These are phyloP conservation scores for Rhodotorula diobovata DNA, from an alignment of 768 basidiomycete genomes.

Conservation along the genomic window DNA sequence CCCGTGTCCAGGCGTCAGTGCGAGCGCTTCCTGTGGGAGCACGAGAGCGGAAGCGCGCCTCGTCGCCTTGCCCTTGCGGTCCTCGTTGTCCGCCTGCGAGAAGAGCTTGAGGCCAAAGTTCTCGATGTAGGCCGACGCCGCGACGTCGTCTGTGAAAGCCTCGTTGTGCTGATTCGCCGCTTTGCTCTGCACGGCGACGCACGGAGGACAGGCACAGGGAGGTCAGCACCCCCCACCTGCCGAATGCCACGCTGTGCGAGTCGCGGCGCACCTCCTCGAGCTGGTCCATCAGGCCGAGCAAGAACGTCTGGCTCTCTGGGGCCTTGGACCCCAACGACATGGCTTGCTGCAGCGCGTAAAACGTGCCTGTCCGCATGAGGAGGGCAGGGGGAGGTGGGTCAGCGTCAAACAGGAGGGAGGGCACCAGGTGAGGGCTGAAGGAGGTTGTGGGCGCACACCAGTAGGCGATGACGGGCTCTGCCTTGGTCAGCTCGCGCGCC, in stretches of 20 bases:
- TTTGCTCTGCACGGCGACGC: slow-evolving; percentile 61
- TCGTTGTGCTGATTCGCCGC: slow-evolving; percentile 66
- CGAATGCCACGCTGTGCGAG: not conserved
- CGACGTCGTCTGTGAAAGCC: slow-evolving; percentile 73
- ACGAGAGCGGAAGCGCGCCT: slow-evolving; percentile 53
- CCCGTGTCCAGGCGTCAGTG: too few species aligned
- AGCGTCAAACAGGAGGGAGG: not conserved
- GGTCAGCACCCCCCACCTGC: not conserved
- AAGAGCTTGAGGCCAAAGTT: slow-evolving; percentile 94
- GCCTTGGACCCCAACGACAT: slow-evolving; percentile 62
- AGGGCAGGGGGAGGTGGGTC: not conserved
- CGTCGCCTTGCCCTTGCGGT: slow-evolving; percentile 68
- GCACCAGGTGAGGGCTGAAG: too few species aligned
- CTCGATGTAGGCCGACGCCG: slow-evolving; percentile 83
- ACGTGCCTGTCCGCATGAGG: slow-evolving; percentile 61
- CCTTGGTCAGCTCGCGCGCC: slow-evolving; percentile 73
- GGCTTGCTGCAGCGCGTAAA: slow-evolving; percentile 84
- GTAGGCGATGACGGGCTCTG: slow-evolving; percentile 84
- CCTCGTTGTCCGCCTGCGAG: slow-evolving; percentile 80
- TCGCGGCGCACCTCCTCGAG: slow-evolving; percentile 61
- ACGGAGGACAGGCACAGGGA: not conserved
- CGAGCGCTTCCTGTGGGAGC: too few species aligned
- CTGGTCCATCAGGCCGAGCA: slow-evolving; percentile 66
- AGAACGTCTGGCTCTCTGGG: slow-evolving; percentile 65
- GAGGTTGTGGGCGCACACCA: slow-evolving; percentile 63